Base-by-base conservation (phyloP, 169 alveolate species). In the Plasmodium relictum region DNA sequence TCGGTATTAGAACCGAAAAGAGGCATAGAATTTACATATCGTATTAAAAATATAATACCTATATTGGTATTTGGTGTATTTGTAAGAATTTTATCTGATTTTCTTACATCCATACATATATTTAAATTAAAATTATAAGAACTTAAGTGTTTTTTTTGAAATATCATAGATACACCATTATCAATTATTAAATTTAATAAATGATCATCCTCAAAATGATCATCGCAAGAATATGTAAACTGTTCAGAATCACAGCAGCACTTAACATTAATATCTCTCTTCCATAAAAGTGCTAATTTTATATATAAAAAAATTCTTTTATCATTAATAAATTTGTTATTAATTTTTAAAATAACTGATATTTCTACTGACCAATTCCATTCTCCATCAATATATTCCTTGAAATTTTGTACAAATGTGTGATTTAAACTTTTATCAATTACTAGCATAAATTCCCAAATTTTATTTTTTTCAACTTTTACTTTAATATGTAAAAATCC, bases 11-110 rank as follows among this genome's bases (percentile, higher is more conserved):
- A 2, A 6, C 92, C 69, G 18, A 71, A 70, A 22, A 86, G 87
- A 50, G 92, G 92, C 92, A 86, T 86, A 20, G 92, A 86, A 86
- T 86, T 86, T 18, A 66, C 92, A 42, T 86, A 86, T 6, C 92
- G 92, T 54, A 86, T 86, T 61, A 86, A 86, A 62, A 65, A 86
- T 22, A 86, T 16, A 44, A 48, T 6, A 1, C 88, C 92, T 39
- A 52, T 58, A 71, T 59, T 61, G 20, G 26, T 26, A n/a, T 66
- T 52, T 54, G 45, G 9, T 37, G 16, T 59, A 44, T 63, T 48
- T n/a, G 20, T 22, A 70, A 45, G 10, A 6, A 66, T 20, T 20
- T 86, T 69, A 42, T 73, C 74, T 31, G 92, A 86, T 45, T 45
- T 70, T 24, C 73, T 31, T 16, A 86, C 92, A 73, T 86, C 59